A percentile compares a stretch with the other conserved stretches of the same genome.
Evolutionary conservation across 192 early-diverging fungal genomes (phyloP).

Genomic region (Gonapodya prolifera): DNA sequence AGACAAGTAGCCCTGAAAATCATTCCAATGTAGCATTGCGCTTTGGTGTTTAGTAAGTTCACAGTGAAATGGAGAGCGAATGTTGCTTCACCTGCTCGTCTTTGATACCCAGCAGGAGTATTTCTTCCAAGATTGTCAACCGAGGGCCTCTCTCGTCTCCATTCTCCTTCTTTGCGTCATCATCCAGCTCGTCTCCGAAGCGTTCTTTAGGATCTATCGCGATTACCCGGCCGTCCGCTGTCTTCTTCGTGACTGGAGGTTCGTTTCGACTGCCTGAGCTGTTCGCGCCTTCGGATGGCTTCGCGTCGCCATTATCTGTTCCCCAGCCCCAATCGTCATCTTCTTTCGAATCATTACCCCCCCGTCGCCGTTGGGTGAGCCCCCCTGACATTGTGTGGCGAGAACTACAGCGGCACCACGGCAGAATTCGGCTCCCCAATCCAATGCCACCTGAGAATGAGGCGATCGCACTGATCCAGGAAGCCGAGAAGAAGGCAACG

Average conservation of each 20-base stretch:
- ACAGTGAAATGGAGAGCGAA: constrained; percentile 3
- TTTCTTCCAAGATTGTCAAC: constrained; percentile 93
- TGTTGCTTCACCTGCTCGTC: constrained; percentile 58
- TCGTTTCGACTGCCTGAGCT: neutral
- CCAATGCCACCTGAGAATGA: neutral
- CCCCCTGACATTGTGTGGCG: neutral
- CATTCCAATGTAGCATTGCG: neutral
- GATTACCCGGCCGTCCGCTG: neutral
- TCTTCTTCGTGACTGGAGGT: neutral
- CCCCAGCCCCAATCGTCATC: neutral
- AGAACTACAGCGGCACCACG: neutral
- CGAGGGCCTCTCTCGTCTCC: constrained; percentile 9
- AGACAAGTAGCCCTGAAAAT: constrained; percentile 77
- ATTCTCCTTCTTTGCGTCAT: constrained; percentile 14
- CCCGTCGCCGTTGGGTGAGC: neutral
- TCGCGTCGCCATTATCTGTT: neutral
- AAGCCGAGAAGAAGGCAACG: constrained; percentile 58
- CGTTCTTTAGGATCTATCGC: constrained; percentile 9
- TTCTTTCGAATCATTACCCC: neutral
- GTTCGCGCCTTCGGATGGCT: neutral
- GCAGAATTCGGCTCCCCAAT: neutral
- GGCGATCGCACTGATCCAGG: neutral
- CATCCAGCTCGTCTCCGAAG: constrained; percentile 18
- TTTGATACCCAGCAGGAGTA: constrained; percentile 85
- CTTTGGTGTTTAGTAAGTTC: neutral